Evolutionary conservation across 176 grass and related monocot species (phyloP).

Genomic region (Oryza rufipogon): DNA sequence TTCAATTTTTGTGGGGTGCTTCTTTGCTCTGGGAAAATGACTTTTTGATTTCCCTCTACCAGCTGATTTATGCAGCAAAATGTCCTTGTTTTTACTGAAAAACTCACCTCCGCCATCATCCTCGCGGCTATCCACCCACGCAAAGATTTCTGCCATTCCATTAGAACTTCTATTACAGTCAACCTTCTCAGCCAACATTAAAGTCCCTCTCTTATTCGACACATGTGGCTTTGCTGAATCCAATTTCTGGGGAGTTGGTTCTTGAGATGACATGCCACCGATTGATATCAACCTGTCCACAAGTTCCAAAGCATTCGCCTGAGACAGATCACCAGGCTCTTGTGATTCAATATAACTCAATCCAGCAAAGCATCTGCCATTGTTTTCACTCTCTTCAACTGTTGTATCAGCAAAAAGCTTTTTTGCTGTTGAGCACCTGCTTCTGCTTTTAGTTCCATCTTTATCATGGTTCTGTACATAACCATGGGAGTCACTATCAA

Average conservation of each 20-base stretch:
- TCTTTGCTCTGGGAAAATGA: constrained; percentile 37
- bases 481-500: constrained; percentile 49
- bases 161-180: constrained; percentile 35
- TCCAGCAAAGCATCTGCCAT: constrained; percentile 34
- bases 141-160: constrained; percentile 57
- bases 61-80: constrained; percentile 44
- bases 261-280: constrained; percentile 51
- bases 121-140: constrained; percentile 62
- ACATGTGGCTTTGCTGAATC: constrained; percentile 44
- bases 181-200: constrained; percentile 61
- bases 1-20: constrained; percentile 25
- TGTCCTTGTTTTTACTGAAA: constrained; percentile 72
- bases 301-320: constrained; percentile 78
- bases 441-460: constrained; percentile 51
- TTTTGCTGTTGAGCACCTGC: constrained; percentile 53
- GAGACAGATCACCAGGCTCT: constrained; percentile 73
- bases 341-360: constrained; percentile 80
- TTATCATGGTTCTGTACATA: constrained; percentile 54
- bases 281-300: constrained; percentile 76
- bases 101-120: constrained; percentile 76
- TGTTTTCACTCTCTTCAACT: constrained; percentile 34
- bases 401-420: constrained; percentile 66
- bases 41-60: constrained; percentile 39
- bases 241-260: constrained; percentile 44
- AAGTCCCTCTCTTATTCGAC: constrained; percentile 60